A percentile compares a stretch with the other conserved stretches of the same genome.
Evolutionary conservation across 2,329 filamentous ascomycete species (phyloP).

Genomic region (Didymella segeticola): DNA sequence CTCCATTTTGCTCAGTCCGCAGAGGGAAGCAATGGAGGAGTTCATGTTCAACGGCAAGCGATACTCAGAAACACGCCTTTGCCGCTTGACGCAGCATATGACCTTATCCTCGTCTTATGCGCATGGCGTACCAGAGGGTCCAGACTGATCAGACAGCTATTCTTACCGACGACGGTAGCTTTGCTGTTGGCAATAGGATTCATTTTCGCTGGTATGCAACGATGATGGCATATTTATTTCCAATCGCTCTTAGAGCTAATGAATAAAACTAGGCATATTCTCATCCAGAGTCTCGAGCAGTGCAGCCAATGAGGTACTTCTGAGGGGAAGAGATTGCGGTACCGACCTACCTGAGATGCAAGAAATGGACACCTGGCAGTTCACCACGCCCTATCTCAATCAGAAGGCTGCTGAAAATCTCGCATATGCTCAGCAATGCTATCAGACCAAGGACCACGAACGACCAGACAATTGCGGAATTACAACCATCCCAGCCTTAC

Average conservation of each 20-base stretch:
- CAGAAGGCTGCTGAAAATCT: conserved; percentile 11
- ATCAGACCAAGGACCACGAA: conserved; percentile 15
- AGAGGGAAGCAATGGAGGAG: conserved; percentile 24
- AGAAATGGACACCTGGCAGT: background rate
- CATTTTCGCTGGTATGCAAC: conserved; percentile 4
- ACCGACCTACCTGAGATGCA: background rate
- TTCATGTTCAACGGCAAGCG: conserved; percentile 44
- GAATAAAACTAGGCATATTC: conserved; percentile 43
- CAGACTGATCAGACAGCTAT: background rate
- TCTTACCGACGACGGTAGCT: background rate
- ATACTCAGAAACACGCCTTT: conserved; percentile 41
- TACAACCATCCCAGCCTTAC: background rate
- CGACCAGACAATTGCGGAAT: background rate
- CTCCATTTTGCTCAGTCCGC: conserved; percentile 21
- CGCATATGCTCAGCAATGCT: conserved; percentile 22
- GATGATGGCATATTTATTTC: too few species aligned
- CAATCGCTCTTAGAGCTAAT: too few species aligned
- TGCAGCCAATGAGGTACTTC: conserved; percentile 40
- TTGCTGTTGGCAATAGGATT: background rate
- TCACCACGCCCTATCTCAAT: conserved; percentile 1
- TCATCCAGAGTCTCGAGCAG: conserved; percentile 42
- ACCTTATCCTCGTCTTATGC: conserved; percentile 5
- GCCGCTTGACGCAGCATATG: conserved; percentile 15
- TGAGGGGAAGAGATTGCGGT: conserved; percentile 33
- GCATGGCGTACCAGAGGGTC: background rate